Evolutionary conservation across 768 basidiomycete species (phyloP).

Genomic region (Suillus lakei): DNA sequence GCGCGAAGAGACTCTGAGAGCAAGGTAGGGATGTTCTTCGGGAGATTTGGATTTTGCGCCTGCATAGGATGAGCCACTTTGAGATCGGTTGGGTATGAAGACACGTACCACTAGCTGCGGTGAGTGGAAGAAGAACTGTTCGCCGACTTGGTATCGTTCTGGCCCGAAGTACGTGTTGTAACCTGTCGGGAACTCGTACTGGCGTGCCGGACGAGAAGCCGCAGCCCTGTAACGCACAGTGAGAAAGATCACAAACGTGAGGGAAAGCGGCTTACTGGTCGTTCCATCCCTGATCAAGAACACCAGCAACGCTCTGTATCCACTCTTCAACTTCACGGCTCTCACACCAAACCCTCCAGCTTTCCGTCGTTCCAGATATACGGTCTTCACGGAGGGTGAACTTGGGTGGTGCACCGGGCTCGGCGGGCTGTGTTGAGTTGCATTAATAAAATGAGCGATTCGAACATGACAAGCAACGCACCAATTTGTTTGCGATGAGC

Average conservation of each 20-base stretch:
- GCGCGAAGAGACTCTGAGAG: slow-evolving; percentile 79
- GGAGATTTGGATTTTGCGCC: slow-evolving; percentile 66
- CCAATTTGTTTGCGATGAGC: slow-evolving; percentile 82
- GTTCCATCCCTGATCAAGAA: slow-evolving; percentile 88
- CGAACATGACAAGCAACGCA: slow-evolving; percentile 32
- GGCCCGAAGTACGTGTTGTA: slow-evolving; percentile 82
- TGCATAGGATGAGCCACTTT: slow-evolving; percentile 25
- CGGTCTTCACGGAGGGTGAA: slow-evolving; percentile 81
- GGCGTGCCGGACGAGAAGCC: slow-evolving; percentile 57
- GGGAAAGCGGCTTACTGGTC: slow-evolving; percentile 64
- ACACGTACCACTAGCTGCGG: slow-evolving; percentile 53
- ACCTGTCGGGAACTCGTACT: slow-evolving; percentile 96
- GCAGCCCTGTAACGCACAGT: slow-evolving; percentile 51
- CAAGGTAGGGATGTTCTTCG: slow-evolving; percentile 76
- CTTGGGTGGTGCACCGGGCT: slow-evolving; percentile 64
- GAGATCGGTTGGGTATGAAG: slow-evolving; percentile 3
- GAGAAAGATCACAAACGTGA: neutral
- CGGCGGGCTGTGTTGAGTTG: slow-evolving; percentile 64
- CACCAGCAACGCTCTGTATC: slow-evolving; percentile 86
- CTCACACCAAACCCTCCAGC: slow-evolving; percentile 85
- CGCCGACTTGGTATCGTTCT: slow-evolving; percentile 84
- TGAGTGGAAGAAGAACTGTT: slow-evolving; percentile 86
- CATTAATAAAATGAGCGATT: slow-evolving; percentile 12
- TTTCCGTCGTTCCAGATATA: slow-evolving; percentile 69
- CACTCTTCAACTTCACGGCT: slow-evolving; percentile 88